Evolutionary conservation across 176 grass and related monocot species (phyloP).

Genomic region (Puccinellia tenuiflora): DNA sequence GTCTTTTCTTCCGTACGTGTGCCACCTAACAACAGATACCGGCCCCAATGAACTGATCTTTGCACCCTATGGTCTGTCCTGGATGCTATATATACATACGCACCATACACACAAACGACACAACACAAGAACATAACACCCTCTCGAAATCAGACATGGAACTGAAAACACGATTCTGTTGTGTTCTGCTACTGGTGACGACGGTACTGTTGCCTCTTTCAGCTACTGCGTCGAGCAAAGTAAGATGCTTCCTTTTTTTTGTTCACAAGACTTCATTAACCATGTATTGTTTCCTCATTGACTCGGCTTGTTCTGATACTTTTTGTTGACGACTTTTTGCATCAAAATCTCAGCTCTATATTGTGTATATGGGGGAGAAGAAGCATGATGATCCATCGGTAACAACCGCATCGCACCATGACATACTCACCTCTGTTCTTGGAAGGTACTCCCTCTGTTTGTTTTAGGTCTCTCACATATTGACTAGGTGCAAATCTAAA

Average conservation of each 20-base stretch:
- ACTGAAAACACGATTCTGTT: neutral
- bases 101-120: neutral
- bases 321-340: neutral
- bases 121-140: neutral
- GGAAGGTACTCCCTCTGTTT: conserved; percentile 36
- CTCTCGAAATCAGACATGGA: neutral
- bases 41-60: neutral
- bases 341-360: conserved; percentile 20
- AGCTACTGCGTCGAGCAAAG: conserved; percentile 2
- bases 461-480: no score
- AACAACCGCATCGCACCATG: conserved; percentile 9
- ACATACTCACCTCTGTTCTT: neutral
- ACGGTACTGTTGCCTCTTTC: neutral
- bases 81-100: neutral
- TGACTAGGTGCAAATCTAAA: no score
- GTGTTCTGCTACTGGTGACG: neutral
- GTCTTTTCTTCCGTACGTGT: neutral
- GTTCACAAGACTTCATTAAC: neutral
- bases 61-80: neutral
- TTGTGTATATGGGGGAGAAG: conserved; percentile 31
- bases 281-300: neutral
- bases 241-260: neutral
- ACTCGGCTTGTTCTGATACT: neutral
- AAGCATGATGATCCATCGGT: neutral
- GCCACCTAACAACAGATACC: neutral